phyloP scores from a whole-genome alignment of 495 filamentous ascomycete genomes.

The Penicillium robsamsonii region DNA sequence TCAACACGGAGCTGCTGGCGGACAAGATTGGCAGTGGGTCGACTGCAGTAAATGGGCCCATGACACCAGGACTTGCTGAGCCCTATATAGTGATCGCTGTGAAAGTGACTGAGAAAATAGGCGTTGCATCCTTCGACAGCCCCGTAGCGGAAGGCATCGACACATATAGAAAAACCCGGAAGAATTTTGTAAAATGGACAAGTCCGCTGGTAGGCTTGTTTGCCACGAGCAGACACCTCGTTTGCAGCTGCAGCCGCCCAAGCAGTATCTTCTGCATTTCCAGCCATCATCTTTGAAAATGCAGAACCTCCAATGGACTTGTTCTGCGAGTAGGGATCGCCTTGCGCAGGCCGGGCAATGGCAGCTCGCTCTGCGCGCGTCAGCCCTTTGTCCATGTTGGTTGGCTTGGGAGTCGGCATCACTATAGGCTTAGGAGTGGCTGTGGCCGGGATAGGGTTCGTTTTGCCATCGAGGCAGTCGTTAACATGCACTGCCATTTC shows the following conservation, averaged over 20 bases:
- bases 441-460: conserved; percentile 36
- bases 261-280: conserved; percentile 82
- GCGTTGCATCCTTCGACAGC: conserved; percentile 87
- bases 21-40: conserved; percentile 86
- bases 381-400: conserved; percentile 24
- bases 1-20: conserved; percentile 81
- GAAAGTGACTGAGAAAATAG: conserved; percentile 97
- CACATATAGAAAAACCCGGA: conserved; percentile 84
- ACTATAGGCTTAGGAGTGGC: conserved; percentile 33
- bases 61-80: conserved; percentile 85
- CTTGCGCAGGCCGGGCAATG: conserved; percentile 71
- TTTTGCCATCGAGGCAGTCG: conserved; percentile 81
- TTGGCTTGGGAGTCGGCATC: conserved; percentile 1
- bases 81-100: conserved; percentile 95
- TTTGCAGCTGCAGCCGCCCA: conserved; percentile 85
- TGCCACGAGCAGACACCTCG: conserved; percentile 76
- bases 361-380: conserved; percentile 64
- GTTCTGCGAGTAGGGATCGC: conserved; percentile 64
- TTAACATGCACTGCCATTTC: conserved; percentile 77
- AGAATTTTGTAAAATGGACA: conserved; percentile 99
- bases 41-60: conserved; percentile 94
- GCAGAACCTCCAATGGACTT: conserved; percentile 54
- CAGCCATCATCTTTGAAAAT: conserved; percentile 89
- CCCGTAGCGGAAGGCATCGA: conserved; percentile 96
- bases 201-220: conserved; percentile 80